Conservation (phyloP, 768 basidiomycete genomes). For the Candolleomyces efflorescens region DNA sequence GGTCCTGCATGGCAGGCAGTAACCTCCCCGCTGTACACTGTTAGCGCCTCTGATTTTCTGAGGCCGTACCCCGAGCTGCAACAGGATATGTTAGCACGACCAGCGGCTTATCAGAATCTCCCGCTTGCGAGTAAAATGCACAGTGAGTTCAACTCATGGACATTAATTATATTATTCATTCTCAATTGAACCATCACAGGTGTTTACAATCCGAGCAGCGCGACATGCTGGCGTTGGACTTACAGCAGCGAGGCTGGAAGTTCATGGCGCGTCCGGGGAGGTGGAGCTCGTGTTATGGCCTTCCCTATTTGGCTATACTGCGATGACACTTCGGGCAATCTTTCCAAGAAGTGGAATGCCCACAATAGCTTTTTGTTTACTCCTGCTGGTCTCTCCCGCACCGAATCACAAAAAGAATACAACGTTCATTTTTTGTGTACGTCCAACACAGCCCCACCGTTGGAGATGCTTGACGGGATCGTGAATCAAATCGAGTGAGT, state of each 20-base stretch:
- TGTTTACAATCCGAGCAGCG: neutral
- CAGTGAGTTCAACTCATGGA: neutral
- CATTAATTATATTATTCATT: neutral
- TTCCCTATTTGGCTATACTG: slow-evolving; percentile 38
- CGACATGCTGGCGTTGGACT: neutral
- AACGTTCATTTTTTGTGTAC: slow-evolving; percentile 39
- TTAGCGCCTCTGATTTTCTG: neutral
- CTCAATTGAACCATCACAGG: neutral
- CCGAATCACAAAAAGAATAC: slow-evolving; percentile 23
- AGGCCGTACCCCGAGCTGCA: neutral
- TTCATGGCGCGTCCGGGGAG: slow-evolving; percentile 11
- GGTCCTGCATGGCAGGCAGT: neutral
- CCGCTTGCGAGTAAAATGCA: neutral
- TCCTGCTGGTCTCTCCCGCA: slow-evolving; percentile 30
- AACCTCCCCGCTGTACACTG: neutral
- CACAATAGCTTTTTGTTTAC: slow-evolving; percentile 38
- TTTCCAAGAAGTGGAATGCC: slow-evolving; percentile 45
- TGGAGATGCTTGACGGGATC: slow-evolving; percentile 41
- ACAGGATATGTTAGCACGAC: neutral
- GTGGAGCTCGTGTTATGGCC: slow-evolving; percentile 24
- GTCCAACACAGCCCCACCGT: slow-evolving; percentile 35
- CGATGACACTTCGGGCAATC: slow-evolving; percentile 41
- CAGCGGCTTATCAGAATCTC: neutral
- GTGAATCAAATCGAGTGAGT: slow-evolving; percentile 29
- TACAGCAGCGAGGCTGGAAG: neutral